Conservation (phyloP, 805 yeast species). For the Kazachstania kunashirensis region DNA sequence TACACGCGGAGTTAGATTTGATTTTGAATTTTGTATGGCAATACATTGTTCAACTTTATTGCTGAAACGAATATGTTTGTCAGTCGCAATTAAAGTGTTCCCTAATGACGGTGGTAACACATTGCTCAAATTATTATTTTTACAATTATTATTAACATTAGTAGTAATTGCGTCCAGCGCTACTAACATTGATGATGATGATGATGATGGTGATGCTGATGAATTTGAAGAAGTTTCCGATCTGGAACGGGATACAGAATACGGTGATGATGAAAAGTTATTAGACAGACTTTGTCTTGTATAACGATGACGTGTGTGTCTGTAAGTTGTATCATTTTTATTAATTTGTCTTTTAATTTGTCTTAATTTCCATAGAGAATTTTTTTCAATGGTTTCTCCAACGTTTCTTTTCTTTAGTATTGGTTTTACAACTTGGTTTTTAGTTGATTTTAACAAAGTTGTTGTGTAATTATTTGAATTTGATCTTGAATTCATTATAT, state of each 20-base stretch:
- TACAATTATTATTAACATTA: background rate
- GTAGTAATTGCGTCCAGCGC: background rate
- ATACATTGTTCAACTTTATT: conserved; percentile 8
- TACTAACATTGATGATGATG: background rate
- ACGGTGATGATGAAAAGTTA: background rate
- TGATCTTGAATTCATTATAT: too few species aligned
- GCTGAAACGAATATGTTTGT: conserved; percentile 10
- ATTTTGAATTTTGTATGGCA: conserved; percentile 1
- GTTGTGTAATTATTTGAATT: background rate
- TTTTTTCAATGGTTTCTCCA: conserved; percentile 46
- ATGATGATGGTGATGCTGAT: background rate
- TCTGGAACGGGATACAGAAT: conserved; percentile 1
- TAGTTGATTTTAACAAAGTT: too few species aligned
- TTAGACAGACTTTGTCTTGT: background rate
- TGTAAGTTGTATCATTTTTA: background rate
- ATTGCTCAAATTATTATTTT: too few species aligned
- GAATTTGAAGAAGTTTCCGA: too few species aligned
- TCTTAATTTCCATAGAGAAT: conserved; percentile 19
- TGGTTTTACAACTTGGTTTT: conserved; percentile 37
- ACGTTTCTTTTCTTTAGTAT: conserved; percentile 74
- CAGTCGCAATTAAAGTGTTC: too few species aligned
- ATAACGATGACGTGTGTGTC: background rate
- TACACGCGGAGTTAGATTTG: background rate
- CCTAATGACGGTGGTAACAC: background rate
- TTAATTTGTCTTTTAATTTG: background rate